These are phyloP conservation scores for Mycena epipterygia DNA, from an alignment of 768 basidiomycete genomes.

Conservation along the genomic window DNA sequence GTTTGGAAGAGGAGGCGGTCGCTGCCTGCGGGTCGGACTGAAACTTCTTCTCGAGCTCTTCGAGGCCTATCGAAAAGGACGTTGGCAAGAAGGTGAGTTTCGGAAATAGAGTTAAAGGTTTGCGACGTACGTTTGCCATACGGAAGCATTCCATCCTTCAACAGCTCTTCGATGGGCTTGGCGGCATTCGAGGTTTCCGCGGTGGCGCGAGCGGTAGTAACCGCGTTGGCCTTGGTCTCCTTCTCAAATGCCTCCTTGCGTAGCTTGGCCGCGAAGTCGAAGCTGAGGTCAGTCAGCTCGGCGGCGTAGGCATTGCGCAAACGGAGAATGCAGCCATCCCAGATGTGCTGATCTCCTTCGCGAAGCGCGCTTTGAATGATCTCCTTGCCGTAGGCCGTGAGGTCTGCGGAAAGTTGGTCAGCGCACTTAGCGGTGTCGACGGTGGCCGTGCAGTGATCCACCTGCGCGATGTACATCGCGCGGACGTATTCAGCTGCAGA, in stretches of 20 bases:
- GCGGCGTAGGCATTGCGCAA: background rate
- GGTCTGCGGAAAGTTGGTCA: background rate
- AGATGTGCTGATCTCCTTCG: background rate
- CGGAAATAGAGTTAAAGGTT: no score
- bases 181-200: constrained; percentile 8
- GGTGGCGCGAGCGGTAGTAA: background rate
- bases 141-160: no score
- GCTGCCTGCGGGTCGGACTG: no score
- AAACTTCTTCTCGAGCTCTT: no score
- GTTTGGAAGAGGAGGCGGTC: no score
- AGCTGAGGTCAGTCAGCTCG: constrained; percentile 5
- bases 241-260: background rate
- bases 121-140: no score
- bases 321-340: constrained; percentile 1
- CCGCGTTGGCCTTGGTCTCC: background rate
- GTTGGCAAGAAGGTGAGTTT: no score
- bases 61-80: no score
- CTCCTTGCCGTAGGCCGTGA: background rate
- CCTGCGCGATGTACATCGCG: no score
- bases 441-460: no score
- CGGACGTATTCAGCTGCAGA: no score
- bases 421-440: no score
- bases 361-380: background rate
- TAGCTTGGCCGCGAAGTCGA: constrained; percentile 6
- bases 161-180: background rate